Evolutionary conservation across 192 early-diverging fungal genomes (phyloP), one percentile per base, ranked within the genome.

Genomic region (Rhizoclosmatium sp.): DNA sequence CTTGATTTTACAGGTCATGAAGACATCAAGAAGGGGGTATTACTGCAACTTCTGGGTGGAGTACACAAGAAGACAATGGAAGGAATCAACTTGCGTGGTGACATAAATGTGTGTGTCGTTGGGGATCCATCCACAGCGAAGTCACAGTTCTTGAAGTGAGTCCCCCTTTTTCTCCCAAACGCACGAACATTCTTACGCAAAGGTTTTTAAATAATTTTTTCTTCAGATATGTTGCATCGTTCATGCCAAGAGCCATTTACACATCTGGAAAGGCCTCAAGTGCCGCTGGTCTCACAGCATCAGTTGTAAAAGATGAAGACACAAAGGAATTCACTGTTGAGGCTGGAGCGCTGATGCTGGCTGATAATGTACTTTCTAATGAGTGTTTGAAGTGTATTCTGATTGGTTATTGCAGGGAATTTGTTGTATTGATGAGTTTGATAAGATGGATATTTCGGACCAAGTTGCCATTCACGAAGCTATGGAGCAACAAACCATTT

Each of bases 381-480:
- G 0, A 16, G 51, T 12, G 9, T 54, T 54, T 16, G 9, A 39
- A 23, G 41, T 71, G 2, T 73, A n/a, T 59, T n/a, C 74, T 76
- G 45, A 41, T 70, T 12, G 47, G 5, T 56, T 71, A 42, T 67
- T 59, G 10, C 76, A 93, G 93, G 96, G 97, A 59, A 96, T 99
- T 73, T 98, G 97, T 78, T 95, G 94, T 78, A 99, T 99, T 74
- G 97, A 99, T 83, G 97, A 99, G 82, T 99, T 99, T 84, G 96
- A 99, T 83, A 99, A 99, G 87, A 99, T 99, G 97, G 95, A 98
- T 59, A 78, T 96, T 7, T 87, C 86, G 58, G 97, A 99, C 86
- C 97, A 98, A 83, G 96, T 98, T n/a, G 96, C 97, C 42, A 99
- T 99, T 87, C 97, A 99, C 90, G 97, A 99, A 86, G 97, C 97